phyloP scores from a whole-genome alignment of 2,329 filamentous ascomycete species.

The Ceratocystis albifundus region DNA sequence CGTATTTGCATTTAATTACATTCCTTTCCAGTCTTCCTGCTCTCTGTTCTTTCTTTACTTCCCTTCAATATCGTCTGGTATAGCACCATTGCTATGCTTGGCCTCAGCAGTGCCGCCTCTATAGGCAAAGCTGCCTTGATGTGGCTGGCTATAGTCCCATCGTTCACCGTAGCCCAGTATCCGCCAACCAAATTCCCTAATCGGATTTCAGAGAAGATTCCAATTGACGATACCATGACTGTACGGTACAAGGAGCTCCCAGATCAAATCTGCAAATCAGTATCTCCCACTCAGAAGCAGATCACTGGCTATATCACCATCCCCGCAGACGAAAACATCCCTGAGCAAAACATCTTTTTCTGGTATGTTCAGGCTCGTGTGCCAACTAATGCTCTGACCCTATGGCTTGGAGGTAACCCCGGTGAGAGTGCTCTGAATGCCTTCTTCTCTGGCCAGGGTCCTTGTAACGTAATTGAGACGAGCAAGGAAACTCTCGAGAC shows the following conservation, averaged over 20 bases:
- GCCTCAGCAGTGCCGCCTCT: background rate
- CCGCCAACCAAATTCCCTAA: background rate
- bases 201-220: background rate
- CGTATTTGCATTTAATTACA: background rate
- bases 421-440: conserved; percentile 54
- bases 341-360: conserved; percentile 37
- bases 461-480: conserved; percentile 39
- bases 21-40: background rate
- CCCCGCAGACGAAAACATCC: conserved; percentile 32
- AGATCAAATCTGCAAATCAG: conserved; percentile 46
- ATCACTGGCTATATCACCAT: conserved; percentile 59
- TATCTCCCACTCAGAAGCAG: conserved; percentile 53
- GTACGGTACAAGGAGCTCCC: conserved; percentile 11
- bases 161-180: background rate
- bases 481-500: conserved; percentile 40
- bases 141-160: background rate
- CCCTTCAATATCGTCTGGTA: background rate
- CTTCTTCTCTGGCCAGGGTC: conserved; percentile 50
- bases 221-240: conserved; percentile 2
- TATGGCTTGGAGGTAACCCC: conserved; percentile 59
- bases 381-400: conserved; percentile 25
- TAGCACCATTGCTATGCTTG: background rate
- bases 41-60: background rate
- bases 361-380: conserved; percentile 40
- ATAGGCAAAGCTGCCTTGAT: background rate